Evolutionary conservation across 345 rosid species (phyloP).

Genomic region (Populus simonii): DNA sequence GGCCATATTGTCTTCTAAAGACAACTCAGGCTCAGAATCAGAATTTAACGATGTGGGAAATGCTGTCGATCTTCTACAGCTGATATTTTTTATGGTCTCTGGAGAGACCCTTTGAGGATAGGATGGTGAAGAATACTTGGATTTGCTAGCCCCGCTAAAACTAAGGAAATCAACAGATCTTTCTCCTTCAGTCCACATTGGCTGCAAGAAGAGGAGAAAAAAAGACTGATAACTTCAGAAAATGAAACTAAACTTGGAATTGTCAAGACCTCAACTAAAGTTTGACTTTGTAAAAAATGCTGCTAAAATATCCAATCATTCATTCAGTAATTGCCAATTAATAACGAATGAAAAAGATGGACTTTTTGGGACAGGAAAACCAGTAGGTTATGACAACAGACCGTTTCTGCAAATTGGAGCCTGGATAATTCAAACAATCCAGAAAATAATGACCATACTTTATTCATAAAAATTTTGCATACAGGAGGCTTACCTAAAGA

Average conservation of each 20-base stretch:
- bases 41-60: constrained; percentile 12
- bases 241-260: not conserved
- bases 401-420: not conserved
- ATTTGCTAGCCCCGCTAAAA: constrained; percentile 24
- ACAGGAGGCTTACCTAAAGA: not conserved
- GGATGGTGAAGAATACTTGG: constrained; percentile 24
- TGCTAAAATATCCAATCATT: not conserved
- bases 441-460: no score
- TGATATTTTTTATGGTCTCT: constrained; percentile 1
- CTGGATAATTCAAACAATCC: no score
- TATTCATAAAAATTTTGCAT: no score
- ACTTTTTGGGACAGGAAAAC: not conserved
- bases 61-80: constrained; percentile 8
- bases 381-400: not conserved
- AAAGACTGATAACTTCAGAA: not conserved
- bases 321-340: not conserved
- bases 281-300: not conserved
- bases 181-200: constrained; percentile 51
- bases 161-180: constrained; percentile 32
- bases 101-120: constrained; percentile 50
- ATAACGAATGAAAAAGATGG: no score
- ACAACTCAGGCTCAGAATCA: constrained; percentile 35
- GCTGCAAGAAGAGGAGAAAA: constrained; percentile 31
- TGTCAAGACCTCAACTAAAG: constrained; percentile 13
- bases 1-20: constrained; percentile 25